Evolutionary conservation across 805 yeast species (phyloP).

Genomic region (Schwanniomyces occidentalis): DNA sequence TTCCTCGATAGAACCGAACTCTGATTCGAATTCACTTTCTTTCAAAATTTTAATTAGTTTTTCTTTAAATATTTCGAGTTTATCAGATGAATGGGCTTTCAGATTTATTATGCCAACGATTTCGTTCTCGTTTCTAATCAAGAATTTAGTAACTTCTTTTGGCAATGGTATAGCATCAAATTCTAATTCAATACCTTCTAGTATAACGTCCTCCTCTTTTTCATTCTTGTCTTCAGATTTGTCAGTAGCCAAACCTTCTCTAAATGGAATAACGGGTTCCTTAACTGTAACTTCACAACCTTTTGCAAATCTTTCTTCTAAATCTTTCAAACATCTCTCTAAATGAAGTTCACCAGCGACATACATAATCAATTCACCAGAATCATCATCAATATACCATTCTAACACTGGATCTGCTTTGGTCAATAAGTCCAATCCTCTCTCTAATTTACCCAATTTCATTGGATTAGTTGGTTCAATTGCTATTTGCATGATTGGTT

Average conservation of each 20-base stretch:
- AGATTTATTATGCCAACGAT: constrained; percentile 31
- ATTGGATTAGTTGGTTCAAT: constrained; percentile 91
- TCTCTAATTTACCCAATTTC: constrained; percentile 70
- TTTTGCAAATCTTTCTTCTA: constrained; percentile 83
- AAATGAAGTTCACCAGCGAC: constrained; percentile 97
- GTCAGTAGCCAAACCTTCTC: constrained; percentile 76
- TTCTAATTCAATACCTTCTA: constrained; percentile 49
- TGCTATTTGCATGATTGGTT: constrained; percentile 93
- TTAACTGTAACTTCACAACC: constrained; percentile 84
- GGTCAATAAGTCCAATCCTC: constrained; percentile 75
- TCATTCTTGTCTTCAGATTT: constrained; percentile 33
- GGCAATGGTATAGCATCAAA: constrained; percentile 66
- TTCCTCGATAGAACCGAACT: constrained; percentile 15
- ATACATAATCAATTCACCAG: constrained; percentile 90
- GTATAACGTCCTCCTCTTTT: constrained; percentile 12
- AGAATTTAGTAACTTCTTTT: constrained; percentile 44
- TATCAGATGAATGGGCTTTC: constrained; percentile 1
- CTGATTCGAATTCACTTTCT: constrained; percentile 16
- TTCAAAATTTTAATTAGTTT: constrained; percentile 8
- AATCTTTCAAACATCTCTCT: constrained; percentile 90
- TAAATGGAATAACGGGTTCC: constrained; percentile 90
- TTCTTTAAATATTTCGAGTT: constrained; percentile 3
- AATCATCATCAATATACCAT: constrained; percentile 73
- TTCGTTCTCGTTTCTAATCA: constrained; percentile 47
- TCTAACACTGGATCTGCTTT: constrained; percentile 95